Base-by-base conservation (phyloP, 164 flowering plant genomes). In the Paratinospora sagittata region DNA sequence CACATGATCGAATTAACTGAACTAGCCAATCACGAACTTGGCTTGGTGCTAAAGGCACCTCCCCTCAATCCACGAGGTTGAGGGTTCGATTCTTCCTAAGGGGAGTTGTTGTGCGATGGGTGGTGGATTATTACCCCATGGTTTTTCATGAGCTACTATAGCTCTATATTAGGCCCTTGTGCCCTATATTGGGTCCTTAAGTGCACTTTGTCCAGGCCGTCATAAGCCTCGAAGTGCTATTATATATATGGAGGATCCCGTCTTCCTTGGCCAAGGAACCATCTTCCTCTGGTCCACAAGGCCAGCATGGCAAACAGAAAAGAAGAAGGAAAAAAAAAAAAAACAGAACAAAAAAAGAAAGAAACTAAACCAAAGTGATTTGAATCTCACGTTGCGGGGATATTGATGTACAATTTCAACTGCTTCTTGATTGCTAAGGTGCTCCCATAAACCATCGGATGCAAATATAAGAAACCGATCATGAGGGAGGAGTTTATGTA, bases 401-500 rank as follows among this genome's bases (percentile, higher is more conserved):
- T 74, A 74, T 39, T 62, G 80, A 80, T 84, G 77, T 66, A 94
- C 96, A 43, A 94, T 84, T 74, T 91, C 88, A 70, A 88, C 97
- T 27, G 96, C 97, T 73, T 89, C 93, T 74, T 93, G 92, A 78
- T 90, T 93, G 86, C 86, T 87, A 26, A 93, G 86, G 80, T 93
- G 94, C 78, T 93, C 98, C 98, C 98, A 93, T 27, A 93, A 80
- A 55, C 97, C 94, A 74, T 93, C 96, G 12, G 98, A 93, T 75
- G 97, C 98, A 81, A 93, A 89, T 76, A 92, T 90, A 21, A 92
- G 87, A 78, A 91, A 91, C 70, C 77, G 87, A 64, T 93, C 98
- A 61, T 85, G 82, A 0, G 90, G 88, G 55, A 73, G 30, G 67
- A 94, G 76, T 75, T 85, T 88, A 36, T 88, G 89, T 61, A 86